Evolutionary conservation across 345 rosid genomes (phyloP).

Genomic region (Eutrema japonicum): DNA sequence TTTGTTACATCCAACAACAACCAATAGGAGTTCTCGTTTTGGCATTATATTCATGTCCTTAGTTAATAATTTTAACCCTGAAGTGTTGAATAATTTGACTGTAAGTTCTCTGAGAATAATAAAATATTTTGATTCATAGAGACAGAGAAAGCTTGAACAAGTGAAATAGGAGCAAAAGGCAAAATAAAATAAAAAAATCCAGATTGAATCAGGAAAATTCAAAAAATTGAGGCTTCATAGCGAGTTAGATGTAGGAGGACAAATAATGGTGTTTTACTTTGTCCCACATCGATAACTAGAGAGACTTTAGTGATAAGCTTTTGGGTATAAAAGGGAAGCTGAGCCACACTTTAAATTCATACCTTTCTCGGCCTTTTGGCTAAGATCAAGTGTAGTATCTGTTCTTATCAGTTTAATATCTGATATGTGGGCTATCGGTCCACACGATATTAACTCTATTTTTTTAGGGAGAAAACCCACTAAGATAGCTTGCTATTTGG

Average conservation of each 20-base stretch:
- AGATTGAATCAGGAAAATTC: not conserved
- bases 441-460: constrained; percentile 45
- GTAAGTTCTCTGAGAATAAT: not conserved
- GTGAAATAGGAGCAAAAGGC: not conserved
- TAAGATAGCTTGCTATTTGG: constrained; percentile 32
- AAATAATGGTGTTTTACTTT: not conserved
- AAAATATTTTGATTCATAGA: not conserved
- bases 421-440: constrained; percentile 51
- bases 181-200: no score
- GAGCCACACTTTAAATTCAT: accelerated
- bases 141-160: constrained; percentile 2
- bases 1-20: constrained; percentile 42
- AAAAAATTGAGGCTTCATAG: not conserved
- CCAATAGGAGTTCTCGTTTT: constrained; percentile 29
- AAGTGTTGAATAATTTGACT: constrained; percentile 4
- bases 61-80: not conserved
- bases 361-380: constrained; percentile 63
- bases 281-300: constrained; percentile 17
- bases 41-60: constrained; percentile 29
- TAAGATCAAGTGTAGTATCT: constrained; percentile 71
- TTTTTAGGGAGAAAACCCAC: not conserved
- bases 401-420: constrained; percentile 70
- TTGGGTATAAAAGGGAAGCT: not conserved
- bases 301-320: not conserved
- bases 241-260: not conserved